Percentiles rank a stretch among this genome's conserved stretches.
Conservation (phyloP, 345 rosid species). For the Salix arbutifolia region DNA sequence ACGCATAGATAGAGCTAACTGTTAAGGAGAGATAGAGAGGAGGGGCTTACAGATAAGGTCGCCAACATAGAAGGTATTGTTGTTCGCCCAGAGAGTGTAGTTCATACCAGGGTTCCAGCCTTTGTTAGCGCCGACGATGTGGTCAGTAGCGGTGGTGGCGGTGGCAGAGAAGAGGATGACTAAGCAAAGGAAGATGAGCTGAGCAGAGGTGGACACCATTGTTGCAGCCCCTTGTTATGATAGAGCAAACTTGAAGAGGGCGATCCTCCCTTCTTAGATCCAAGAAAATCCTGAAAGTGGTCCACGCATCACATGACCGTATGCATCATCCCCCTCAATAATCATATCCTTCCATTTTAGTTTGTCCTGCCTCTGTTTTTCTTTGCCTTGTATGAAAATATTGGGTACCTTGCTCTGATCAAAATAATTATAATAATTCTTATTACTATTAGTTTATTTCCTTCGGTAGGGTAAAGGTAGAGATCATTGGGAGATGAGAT, state of each 20-base stretch:
- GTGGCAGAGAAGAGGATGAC: slow-evolving; percentile 26
- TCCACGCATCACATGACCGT: not conserved
- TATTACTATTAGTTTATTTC: no score
- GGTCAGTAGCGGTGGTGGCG: slow-evolving; percentile 54
- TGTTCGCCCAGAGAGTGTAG: slow-evolving; percentile 73
- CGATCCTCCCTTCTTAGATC: not conserved
- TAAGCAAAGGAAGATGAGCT: slow-evolving; percentile 6
- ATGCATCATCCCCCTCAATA: not conserved
- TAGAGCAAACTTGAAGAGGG: not conserved
- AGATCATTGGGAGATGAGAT: no score
- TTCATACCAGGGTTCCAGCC: slow-evolving; percentile 75
- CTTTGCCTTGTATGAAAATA: not conserved
- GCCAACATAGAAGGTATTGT: slow-evolving; percentile 64
- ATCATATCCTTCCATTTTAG: not conserved
- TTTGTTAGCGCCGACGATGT: slow-evolving; percentile 73
- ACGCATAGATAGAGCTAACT: not conserved
- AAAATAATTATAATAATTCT: no score
- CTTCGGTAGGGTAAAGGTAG: no score
- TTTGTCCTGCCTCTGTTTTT: not conserved
- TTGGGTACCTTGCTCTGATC: no score
- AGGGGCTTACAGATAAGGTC: slow-evolving; percentile 56
- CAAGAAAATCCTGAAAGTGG: not conserved
- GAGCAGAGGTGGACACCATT: slow-evolving; percentile 18
- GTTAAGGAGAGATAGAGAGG: slow-evolving; percentile 3
- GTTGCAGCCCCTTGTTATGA: not conserved